Conservation (phyloP, 164 flowering plant species). For the Vitis rotundifolia region DNA sequence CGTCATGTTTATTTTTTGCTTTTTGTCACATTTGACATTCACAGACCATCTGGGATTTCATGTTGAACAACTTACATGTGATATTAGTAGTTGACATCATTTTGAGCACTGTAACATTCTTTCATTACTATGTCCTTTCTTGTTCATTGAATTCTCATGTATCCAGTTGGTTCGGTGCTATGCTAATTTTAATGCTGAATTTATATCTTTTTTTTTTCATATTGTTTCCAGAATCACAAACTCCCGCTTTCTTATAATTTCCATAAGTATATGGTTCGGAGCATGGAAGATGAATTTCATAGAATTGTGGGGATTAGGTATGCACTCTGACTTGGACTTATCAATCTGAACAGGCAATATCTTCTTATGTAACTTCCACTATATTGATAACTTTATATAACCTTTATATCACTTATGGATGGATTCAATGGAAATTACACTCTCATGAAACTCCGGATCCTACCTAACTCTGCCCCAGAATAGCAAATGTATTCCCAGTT, state of each 20-base stretch:
- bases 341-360: background rate
- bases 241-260: conserved; percentile 83
- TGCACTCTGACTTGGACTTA: background rate
- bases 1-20: no score
- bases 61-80: no score
- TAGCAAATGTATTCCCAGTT: no score
- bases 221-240: conserved; percentile 69
- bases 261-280: conserved; percentile 88
- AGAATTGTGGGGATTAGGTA: conserved; percentile 95
- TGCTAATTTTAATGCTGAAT: background rate
- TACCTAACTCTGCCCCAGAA: no score
- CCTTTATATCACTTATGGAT: no score
- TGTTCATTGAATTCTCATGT: no score
- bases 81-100: background rate
- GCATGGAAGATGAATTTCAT: conserved; percentile 97
- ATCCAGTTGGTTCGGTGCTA: no score
- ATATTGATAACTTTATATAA: background rate
- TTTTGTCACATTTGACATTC: no score
- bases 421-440: no score
- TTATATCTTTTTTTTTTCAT: background rate
- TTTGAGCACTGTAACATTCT: background rate
- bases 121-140: no score
- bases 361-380: background rate
- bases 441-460: no score
- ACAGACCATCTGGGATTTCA: no score